These are phyloP conservation scores for Pythium scleroteichum DNA, from an alignment of 352 stramenopile genomes.

Conservation along the genomic window DNA sequence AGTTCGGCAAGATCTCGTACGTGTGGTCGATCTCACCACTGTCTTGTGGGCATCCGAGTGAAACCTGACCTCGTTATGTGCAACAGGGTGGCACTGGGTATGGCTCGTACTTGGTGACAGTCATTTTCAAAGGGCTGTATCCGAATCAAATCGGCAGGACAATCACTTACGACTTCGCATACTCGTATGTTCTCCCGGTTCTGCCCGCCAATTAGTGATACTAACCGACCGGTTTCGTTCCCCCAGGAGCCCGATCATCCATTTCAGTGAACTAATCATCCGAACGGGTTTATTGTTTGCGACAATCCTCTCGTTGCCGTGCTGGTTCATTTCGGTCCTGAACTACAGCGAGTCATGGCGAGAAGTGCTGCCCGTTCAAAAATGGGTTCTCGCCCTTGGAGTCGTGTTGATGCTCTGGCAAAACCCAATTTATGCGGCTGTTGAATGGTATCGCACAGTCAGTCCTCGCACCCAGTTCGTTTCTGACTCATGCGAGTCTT, in stretches of 20 bases:
- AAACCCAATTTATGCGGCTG: slow-evolving; percentile 73
- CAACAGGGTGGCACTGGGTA: slow-evolving; percentile 62
- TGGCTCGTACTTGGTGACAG: slow-evolving; percentile 54
- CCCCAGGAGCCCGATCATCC: slow-evolving; percentile 65
- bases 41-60: background rate
- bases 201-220: background rate
- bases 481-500: slow-evolving; percentile 64
- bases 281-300: slow-evolving; percentile 56
- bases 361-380: slow-evolving; percentile 63
- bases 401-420: slow-evolving; percentile 81
- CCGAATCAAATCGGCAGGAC: slow-evolving; percentile 69
- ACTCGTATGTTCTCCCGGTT: slow-evolving; percentile 53
- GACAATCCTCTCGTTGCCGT: slow-evolving; percentile 66
- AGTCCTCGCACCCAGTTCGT: slow-evolving; percentile 67
- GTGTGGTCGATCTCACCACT: slow-evolving; percentile 28
- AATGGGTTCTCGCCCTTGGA: slow-evolving; percentile 67
- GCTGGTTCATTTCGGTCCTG: slow-evolving; percentile 65
- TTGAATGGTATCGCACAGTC: slow-evolving; percentile 55
- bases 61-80: background rate
- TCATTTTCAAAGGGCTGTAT: slow-evolving; percentile 74
- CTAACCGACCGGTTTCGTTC: too few relatives aligned
- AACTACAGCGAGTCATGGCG: slow-evolving; percentile 62
- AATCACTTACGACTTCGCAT: slow-evolving; percentile 77
- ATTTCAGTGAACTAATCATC: slow-evolving; percentile 71
- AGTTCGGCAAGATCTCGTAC: slow-evolving; percentile 68